These are phyloP conservation scores for Schwanniomyces pseudopolymorphus DNA, from an alignment of 805 yeast species.

Conservation along the genomic window DNA sequence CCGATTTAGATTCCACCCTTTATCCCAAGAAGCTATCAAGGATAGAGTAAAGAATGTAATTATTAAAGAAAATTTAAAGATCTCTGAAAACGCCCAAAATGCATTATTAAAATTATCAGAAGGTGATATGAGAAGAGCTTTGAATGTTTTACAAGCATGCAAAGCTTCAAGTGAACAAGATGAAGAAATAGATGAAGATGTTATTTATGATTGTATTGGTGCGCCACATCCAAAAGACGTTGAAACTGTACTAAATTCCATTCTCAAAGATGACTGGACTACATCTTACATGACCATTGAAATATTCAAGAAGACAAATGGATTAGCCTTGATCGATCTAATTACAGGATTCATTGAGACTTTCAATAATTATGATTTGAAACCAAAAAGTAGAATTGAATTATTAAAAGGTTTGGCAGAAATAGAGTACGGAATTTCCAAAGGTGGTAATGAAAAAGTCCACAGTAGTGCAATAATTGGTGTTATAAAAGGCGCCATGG, in stretches of 20 bases:
- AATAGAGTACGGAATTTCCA: constrained; percentile 85
- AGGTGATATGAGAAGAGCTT: constrained; percentile 96
- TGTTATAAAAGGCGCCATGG: constrained; percentile 69
- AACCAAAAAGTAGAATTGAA: constrained; percentile 57
- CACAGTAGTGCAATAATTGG: constrained; percentile 91
- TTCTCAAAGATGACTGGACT: constrained; percentile 86
- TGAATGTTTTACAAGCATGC: constrained; percentile 93
- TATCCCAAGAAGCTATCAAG: constrained; percentile 64
- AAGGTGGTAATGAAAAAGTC: constrained; percentile 89
- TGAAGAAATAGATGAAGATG: constrained; percentile 59
- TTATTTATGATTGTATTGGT: constrained; percentile 93
- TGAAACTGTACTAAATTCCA: constrained; percentile 69
- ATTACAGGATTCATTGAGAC: constrained; percentile 74
- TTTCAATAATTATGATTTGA: constrained; percentile 66
- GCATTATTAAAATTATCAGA: constrained; percentile 72
- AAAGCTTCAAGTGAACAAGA: constrained; percentile 60
- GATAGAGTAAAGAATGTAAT: constrained; percentile 70
- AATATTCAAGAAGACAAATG: constrained; percentile 67
- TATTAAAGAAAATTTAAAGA: constrained; percentile 59
- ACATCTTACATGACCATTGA: constrained; percentile 67
- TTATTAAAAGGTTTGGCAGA: constrained; percentile 76
- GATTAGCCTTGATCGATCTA: constrained; percentile 86
- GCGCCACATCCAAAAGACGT: constrained; percentile 90
- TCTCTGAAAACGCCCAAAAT: constrained; percentile 57
- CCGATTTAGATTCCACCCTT: constrained; percentile 87